These are phyloP conservation scores for Warburgia ugandensis DNA, from an alignment of 164 flowering plant genomes.

Conservation along the genomic window DNA sequence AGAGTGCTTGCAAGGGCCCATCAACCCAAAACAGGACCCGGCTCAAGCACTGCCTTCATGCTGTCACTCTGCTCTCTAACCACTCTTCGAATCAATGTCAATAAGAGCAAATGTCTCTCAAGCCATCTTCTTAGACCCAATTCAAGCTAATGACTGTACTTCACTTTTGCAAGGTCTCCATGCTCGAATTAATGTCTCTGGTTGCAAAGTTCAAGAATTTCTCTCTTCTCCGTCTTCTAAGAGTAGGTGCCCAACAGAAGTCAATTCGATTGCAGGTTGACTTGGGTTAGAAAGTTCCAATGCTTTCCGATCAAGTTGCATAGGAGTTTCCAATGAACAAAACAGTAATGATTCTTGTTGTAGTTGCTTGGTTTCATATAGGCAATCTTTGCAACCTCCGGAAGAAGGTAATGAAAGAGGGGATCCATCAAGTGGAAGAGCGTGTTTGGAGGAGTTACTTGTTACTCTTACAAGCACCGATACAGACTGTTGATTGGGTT, in stretches of 20 bases:
- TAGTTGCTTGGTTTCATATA: slow-evolving; percentile 13
- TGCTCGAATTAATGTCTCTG: slow-evolving; percentile 8
- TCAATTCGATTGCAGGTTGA: slow-evolving; percentile 1
- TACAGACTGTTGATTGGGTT: slow-evolving; percentile 11
- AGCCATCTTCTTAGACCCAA: slow-evolving; percentile 13
- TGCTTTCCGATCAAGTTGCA: slow-evolving; percentile 13
- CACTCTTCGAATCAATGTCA: slow-evolving; percentile 16
- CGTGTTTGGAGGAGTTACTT: slow-evolving; percentile 20
- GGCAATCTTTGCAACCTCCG: slow-evolving; percentile 11
- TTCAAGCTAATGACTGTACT: slow-evolving; percentile 14
- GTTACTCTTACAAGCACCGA: slow-evolving; percentile 24
- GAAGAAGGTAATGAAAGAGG: slow-evolving; percentile 3
- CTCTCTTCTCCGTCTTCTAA: slow-evolving; percentile 5
- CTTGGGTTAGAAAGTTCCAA: slow-evolving; percentile 9
- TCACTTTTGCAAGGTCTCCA: slow-evolving; percentile 11
- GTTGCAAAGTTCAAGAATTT: slow-evolving; percentile 11
- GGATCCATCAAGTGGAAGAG: background rate
- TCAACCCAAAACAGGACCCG: background rate
- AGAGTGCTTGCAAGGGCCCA: slow-evolving; percentile 8
- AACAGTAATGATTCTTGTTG: slow-evolving; percentile 16
- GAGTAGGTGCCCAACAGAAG: slow-evolving; percentile 5
- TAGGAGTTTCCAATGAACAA: background rate
- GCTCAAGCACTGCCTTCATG: slow-evolving; percentile 3
- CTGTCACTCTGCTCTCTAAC: slow-evolving; percentile 12
- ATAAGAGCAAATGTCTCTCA: slow-evolving; percentile 10